Conservation (phyloP, 2,329 filamentous ascomycete species). For the Raffaelea ambrosiae region DNA sequence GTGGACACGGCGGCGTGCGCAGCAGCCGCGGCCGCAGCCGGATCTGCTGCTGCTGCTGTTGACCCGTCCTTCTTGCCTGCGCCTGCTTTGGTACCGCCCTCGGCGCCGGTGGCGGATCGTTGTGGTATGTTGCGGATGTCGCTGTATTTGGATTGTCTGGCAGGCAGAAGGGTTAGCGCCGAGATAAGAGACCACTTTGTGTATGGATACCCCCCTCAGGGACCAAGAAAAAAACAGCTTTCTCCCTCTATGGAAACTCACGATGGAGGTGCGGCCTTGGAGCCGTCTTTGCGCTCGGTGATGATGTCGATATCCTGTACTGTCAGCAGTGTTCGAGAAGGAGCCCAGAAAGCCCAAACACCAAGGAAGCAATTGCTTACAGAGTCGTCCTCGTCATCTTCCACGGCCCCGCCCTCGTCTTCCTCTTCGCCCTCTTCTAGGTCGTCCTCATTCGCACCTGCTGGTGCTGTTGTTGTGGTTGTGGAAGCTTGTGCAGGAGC, state of each 20-base stretch:
- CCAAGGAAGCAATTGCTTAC: slow-evolving; percentile 18
- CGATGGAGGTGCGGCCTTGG: slow-evolving; percentile 50
- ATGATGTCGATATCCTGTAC: slow-evolving; percentile 59
- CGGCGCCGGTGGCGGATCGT: slow-evolving; percentile 45
- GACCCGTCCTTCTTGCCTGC: slow-evolving; percentile 34
- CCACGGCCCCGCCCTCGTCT: slow-evolving; percentile 52
- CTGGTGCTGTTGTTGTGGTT: slow-evolving; percentile 11
- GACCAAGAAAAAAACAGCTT: too few species aligned
- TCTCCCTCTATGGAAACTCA: slow-evolving; percentile 28
- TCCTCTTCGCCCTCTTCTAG: slow-evolving; percentile 58
- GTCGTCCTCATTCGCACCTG: slow-evolving; percentile 38
- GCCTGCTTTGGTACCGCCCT: slow-evolving; percentile 13
- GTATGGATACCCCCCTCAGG: too few species aligned
- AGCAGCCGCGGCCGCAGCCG: slow-evolving; percentile 31
- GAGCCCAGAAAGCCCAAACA: background rate
- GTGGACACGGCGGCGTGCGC: slow-evolving; percentile 54
- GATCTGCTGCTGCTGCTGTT: background rate
- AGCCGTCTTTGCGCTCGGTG: slow-evolving; percentile 57
- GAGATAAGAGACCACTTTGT: too few species aligned
- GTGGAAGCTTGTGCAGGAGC: slow-evolving; percentile 15
- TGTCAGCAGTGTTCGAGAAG: slow-evolving; percentile 4
- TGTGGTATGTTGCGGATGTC: slow-evolving; percentile 59
- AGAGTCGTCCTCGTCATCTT: slow-evolving; percentile 51
- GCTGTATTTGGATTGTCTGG: slow-evolving; percentile 54
- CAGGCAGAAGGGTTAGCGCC: slow-evolving; percentile 18